phyloP scores from a whole-genome alignment of 306 rosid species.

The Sicyos edulis region DNA sequence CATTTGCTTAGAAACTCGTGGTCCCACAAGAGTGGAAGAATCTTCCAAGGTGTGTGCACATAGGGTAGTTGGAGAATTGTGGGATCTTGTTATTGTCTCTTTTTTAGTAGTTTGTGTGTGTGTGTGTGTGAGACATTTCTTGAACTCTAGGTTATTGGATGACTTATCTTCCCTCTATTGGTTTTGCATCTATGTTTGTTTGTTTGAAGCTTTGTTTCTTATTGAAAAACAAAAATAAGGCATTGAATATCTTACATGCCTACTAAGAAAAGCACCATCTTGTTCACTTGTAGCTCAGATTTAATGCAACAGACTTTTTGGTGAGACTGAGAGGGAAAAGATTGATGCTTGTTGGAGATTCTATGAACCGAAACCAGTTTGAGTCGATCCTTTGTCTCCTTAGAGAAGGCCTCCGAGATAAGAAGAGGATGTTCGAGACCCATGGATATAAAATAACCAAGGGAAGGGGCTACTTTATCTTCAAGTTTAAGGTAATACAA shows the following conservation, averaged over 20 bases:
- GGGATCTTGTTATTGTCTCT: neutral
- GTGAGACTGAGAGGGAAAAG: constrained; percentile 65
- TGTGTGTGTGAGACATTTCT: neutral
- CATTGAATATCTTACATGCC: neutral
- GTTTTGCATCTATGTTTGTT: neutral
- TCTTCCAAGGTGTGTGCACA: neutral
- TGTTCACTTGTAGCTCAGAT: constrained; percentile 46
- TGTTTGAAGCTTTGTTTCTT: neutral
- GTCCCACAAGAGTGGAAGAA: neutral
- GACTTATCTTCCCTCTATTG: neutral
- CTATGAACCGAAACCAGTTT: constrained; percentile 90
- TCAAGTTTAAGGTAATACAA: constrained; percentile 67
- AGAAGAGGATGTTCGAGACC: constrained; percentile 78
- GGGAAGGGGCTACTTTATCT: constrained; percentile 78
- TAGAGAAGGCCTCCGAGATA: constrained; percentile 64
- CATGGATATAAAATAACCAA: constrained; percentile 81
- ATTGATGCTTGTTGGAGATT: constrained; percentile 87
- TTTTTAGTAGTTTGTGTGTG: neutral
- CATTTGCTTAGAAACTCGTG: neutral
- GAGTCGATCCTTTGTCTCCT: constrained; percentile 87
- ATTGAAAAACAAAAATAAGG: neutral
- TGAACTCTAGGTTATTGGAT: neutral
- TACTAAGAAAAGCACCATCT: constrained; percentile 8
- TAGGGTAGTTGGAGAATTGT: neutral
- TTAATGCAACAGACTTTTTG: constrained; percentile 86